These are phyloP conservation scores for Colletotrichum salicis DNA, from an alignment of 2,329 filamentous ascomycete genomes.

Conservation along the genomic window DNA sequence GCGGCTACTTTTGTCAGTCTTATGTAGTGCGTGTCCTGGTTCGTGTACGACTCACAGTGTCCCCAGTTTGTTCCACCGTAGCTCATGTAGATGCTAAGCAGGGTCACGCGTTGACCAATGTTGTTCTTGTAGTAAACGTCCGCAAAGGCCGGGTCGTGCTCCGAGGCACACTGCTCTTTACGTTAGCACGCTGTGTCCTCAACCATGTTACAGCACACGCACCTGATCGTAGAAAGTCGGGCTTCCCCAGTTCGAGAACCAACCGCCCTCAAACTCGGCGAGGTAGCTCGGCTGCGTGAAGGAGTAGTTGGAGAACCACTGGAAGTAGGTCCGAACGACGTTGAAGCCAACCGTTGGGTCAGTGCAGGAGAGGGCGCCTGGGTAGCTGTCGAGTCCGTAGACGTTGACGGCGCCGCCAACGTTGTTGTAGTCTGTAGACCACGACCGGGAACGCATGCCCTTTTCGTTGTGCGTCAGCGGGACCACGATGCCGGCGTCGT, in stretches of 20 bases:
- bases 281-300: conserved; percentile 63
- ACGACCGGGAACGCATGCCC: conserved; percentile 48
- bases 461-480: conserved; percentile 83
- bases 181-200: conserved; percentile 66
- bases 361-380: conserved; percentile 68
- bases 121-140: conserved; percentile 86
- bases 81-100: conserved; percentile 82
- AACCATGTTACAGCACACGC: not conserved
- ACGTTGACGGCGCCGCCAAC: conserved; percentile 59
- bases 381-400: conserved; percentile 72
- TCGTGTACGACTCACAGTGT: conserved; percentile 52
- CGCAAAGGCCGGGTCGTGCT: conserved; percentile 76
- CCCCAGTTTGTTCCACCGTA: conserved; percentile 88
- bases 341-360: conserved; percentile 57
- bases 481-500: conserved; percentile 75
- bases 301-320: conserved; percentile 67
- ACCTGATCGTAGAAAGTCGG: conserved; percentile 59
- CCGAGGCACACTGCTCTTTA: conserved; percentile 67
- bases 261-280: conserved; percentile 65
- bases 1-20: conserved; percentile 12
- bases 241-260: conserved; percentile 64
- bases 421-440: conserved; percentile 65
- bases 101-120: conserved; percentile 71
- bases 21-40: no score
- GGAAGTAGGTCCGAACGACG: conserved; percentile 60